A percentile compares a stretch with the other conserved stretches of the same genome.
Conservation (phyloP, 352 stramenopile genomes). For the Globisporangium nagaii region DNA sequence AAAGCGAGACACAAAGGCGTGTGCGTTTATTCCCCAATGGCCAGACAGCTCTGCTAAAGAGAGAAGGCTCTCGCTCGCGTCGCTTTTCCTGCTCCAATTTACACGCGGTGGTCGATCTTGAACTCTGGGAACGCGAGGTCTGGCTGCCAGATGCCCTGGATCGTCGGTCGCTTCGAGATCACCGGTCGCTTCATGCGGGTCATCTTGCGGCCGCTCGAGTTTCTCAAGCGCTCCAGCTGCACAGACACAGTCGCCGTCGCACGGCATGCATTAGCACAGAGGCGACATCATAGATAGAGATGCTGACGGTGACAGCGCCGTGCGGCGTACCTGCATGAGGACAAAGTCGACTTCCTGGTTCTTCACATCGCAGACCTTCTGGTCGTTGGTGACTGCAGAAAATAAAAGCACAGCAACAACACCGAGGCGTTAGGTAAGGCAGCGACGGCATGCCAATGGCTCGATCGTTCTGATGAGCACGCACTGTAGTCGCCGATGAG, state of each 20-base stretch:
- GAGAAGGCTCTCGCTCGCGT: no score
- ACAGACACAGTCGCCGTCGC: neutral
- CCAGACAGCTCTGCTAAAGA: no score
- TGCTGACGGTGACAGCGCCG: no score
- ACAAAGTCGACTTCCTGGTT: slow-evolving; percentile 85
- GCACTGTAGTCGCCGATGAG: slow-evolving; percentile 83
- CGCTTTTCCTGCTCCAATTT: slow-evolving; percentile 8
- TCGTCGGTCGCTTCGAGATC: slow-evolving; percentile 70
- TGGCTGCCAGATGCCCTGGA: slow-evolving; percentile 86
- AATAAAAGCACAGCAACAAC: neutral
- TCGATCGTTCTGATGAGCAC: neutral
- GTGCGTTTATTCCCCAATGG: no score
- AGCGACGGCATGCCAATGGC: no score
- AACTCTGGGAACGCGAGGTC: slow-evolving; percentile 83
- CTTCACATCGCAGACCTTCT: slow-evolving; percentile 85
- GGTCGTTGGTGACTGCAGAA: slow-evolving; percentile 62
- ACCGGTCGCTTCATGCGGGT: slow-evolving; percentile 82
- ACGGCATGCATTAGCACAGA: no score
- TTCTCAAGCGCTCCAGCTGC: slow-evolving; percentile 75
- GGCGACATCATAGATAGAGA: no score
- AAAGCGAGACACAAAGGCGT: no score
- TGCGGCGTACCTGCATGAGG: slow-evolving; percentile 71
- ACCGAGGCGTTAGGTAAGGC: no score
- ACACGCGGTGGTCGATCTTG: slow-evolving; percentile 64
- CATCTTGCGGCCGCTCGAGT: slow-evolving; percentile 88